Base-by-base conservation (phyloP, 208 protist genomes). In the Trypanosoma melophagium region DNA sequence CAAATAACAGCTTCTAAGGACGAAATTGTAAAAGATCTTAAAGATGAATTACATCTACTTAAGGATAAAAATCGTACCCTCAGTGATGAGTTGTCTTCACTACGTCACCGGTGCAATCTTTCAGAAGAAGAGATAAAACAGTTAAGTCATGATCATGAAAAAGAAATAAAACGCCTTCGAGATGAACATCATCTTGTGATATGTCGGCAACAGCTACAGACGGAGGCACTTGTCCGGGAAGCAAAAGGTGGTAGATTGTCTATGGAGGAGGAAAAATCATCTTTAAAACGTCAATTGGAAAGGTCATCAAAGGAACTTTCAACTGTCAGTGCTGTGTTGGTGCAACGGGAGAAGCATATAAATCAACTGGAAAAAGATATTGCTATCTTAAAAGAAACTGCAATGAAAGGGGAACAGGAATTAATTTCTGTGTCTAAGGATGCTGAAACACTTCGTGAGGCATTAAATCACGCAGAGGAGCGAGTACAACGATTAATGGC, bases 151-250 rank as follows among this genome's bases (percentile, higher is more conserved):
- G 77, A 89, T 45, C 86, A 80, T 50, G 76, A 74, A 44, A 88
- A 87, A 56, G 79, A 92, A 63, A 13, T 92, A 22, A 83, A 76
- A 47, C 81, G 82, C 25, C 47, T 86, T 60, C 19, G 62, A 1
- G 85, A 96, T 68, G 84, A 96, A 66, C 84, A 96, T 71, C 85
- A 79, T 31, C 70, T 96, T 35, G 81, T 75, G 2, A 47, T 93
- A 35, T 83, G 74, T 53, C 87, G 90, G 67, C 79, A 79, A 59
- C 71, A 93, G 58, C 69, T 91, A 41, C 76, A 89, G 65, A 66
- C 89, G 42, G 87, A 92, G 44, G 55, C 78, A 14, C 78, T 84
- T 12, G 60, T 96, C 17, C 78, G 84, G 7, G 90, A 93, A 68
- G 80, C 87, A 2, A 80, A 79, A 21, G 84, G 83, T 9, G 82